These are phyloP conservation scores for Lachnellula arida DNA, from an alignment of 2,329 filamentous ascomycete species.

Conservation along the genomic window DNA sequence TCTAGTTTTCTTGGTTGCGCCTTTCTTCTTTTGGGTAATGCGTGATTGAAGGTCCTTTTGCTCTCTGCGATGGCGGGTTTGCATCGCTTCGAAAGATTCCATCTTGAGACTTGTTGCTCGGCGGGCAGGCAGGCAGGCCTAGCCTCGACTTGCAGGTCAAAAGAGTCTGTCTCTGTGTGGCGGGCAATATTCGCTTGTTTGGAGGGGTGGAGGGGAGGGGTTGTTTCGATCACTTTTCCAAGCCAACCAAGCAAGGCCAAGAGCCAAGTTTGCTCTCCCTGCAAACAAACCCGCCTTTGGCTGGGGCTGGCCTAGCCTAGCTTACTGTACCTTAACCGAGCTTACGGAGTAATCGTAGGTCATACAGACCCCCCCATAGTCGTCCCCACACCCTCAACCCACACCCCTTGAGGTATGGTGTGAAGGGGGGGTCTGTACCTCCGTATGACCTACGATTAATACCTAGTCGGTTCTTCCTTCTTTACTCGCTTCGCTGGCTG, in stretches of 20 bases:
- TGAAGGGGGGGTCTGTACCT: too few species aligned
- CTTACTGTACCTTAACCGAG: too few species aligned
- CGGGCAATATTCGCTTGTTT: neutral
- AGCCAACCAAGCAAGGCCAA: too few species aligned
- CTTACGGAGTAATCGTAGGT: too few species aligned
- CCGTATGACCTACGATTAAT: too few species aligned
- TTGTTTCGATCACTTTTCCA: neutral
- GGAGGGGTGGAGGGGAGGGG: conserved; percentile 1
- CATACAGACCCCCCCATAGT: too few species aligned
- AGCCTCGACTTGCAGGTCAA: too few species aligned
- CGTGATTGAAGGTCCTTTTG: conserved; percentile 78
- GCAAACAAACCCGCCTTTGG: neutral
- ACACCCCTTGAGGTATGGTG: too few species aligned
- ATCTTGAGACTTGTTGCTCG: conserved; percentile 11
- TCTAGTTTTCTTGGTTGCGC: conserved; percentile 80
- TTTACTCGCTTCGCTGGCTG: too few species aligned
- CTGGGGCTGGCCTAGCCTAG: too few species aligned
- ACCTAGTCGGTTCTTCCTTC: too few species aligned
- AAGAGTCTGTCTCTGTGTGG: neutral
- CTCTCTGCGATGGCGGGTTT: conserved; percentile 81
- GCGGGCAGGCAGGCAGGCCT: neutral
- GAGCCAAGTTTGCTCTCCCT: neutral
- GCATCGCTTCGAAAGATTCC: conserved; percentile 68
- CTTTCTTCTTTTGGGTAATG: conserved; percentile 94
- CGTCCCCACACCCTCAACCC: too few species aligned